Evolutionary conservation across 2,329 filamentous ascomycete species (phyloP).

Genomic region (Penicillium sp.): DNA sequence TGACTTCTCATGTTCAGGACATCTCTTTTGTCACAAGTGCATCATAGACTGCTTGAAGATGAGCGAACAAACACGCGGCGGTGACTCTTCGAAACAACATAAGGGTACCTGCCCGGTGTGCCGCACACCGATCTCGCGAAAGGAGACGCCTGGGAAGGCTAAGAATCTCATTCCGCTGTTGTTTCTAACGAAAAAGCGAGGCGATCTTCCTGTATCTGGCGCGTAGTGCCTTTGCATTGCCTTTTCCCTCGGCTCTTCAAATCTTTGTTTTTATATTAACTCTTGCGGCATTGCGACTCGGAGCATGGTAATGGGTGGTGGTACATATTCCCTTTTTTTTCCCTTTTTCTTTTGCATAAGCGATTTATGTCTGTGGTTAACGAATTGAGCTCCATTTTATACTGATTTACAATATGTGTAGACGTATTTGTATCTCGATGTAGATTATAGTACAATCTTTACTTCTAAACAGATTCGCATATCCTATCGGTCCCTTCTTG

Average conservation of each 20-base stretch:
- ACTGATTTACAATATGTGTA: background rate
- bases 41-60: slow-evolving; percentile 60
- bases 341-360: background rate
- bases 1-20: slow-evolving; percentile 45
- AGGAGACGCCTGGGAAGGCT: slow-evolving; percentile 36
- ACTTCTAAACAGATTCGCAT: background rate
- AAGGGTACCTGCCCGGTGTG: slow-evolving; percentile 49
- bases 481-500: slow-evolving; percentile 5
- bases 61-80: slow-evolving; percentile 49
- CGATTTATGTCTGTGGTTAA: background rate
- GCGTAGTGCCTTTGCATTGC: background rate
- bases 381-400: background rate
- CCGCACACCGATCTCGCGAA: slow-evolving; percentile 42
- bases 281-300: slow-evolving; percentile 9
- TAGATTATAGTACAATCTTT: background rate
- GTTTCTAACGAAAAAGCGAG: slow-evolving; percentile 17
- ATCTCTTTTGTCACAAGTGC: slow-evolving; percentile 65
- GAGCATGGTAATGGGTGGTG: background rate
- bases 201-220: background rate
- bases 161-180: slow-evolving; percentile 42
- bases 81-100: slow-evolving; percentile 28
- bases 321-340: background rate
- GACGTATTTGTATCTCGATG: too few species aligned
- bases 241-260: background rate
- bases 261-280: background rate